Conservation (phyloP, 345 rosid species). For the Arabis alpina region DNA sequence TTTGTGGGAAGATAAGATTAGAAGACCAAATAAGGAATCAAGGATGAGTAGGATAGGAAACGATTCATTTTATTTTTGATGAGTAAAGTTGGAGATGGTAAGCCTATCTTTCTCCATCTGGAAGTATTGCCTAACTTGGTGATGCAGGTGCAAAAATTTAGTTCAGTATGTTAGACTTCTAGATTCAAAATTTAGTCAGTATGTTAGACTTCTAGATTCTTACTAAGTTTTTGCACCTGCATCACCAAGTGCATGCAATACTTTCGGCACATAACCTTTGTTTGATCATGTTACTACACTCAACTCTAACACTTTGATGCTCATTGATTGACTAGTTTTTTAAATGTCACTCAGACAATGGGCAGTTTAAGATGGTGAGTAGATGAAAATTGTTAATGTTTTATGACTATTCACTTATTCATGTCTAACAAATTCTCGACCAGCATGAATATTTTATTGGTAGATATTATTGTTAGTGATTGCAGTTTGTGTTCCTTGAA, state of each 20-base stretch:
- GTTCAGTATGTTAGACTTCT: neutral
- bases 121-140: constrained; percentile 5
- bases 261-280: too few relatives aligned
- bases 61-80: neutral
- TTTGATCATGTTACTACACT: neutral
- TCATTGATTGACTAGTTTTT: neutral
- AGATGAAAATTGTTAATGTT: too few relatives aligned
- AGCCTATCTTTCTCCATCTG: neutral
- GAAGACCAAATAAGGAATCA: neutral
- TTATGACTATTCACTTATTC: too few relatives aligned
- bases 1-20: neutral
- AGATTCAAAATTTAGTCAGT: too few relatives aligned
- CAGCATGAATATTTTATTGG: too few relatives aligned
- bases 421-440: too few relatives aligned
- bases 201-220: too few relatives aligned
- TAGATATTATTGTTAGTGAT: neutral
- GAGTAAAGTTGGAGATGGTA: neutral
- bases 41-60: neutral
- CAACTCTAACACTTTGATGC: neutral
- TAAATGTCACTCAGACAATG: too few relatives aligned
- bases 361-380: too few relatives aligned
- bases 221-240: too few relatives aligned
- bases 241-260: too few relatives aligned
- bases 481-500: neutral
- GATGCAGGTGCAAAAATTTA: neutral